These are phyloP conservation scores for Xylaria sp. DNA, from an alignment of 2,329 filamentous ascomycete genomes.

Conservation along the genomic window DNA sequence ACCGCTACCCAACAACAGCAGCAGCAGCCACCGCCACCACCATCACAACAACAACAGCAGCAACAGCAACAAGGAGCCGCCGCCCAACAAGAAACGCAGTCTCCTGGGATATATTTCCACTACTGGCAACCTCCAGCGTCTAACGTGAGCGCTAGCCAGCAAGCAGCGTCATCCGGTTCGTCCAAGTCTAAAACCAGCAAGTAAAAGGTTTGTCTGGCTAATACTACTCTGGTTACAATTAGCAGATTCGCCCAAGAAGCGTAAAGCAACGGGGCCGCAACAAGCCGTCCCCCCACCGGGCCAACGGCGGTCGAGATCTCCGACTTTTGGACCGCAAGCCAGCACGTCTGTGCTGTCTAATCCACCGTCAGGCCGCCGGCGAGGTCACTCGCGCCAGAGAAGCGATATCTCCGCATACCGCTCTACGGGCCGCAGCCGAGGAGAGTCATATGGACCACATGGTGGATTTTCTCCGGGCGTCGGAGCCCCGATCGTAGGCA, in stretches of 20 bases:
- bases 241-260: slow-evolving; percentile 84
- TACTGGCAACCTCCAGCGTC: slow-evolving; percentile 88
- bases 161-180: slow-evolving; percentile 80
- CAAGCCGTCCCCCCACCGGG: slow-evolving; percentile 58
- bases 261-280: slow-evolving; percentile 74
- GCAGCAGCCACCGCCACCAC: slow-evolving; percentile 43
- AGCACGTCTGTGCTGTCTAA: slow-evolving; percentile 61
- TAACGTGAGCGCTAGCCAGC: slow-evolving; percentile 71
- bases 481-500: slow-evolving; percentile 41
- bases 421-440: slow-evolving; percentile 52
- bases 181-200: slow-evolving; percentile 62
- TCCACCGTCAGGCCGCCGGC: slow-evolving; percentile 63
- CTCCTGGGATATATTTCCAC: slow-evolving; percentile 86
- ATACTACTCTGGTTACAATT: slow-evolving; percentile 63
- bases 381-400: slow-evolving; percentile 70
- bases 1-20: slow-evolving; percentile 64
- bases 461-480: slow-evolving; percentile 52
- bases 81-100: slow-evolving; percentile 71
- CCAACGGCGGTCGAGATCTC: slow-evolving; percentile 60
- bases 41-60: slow-evolving; percentile 51
- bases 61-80: slow-evolving; percentile 57
- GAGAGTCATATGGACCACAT: slow-evolving; percentile 49
- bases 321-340: slow-evolving; percentile 64
- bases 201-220: slow-evolving; percentile 55
- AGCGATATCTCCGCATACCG: slow-evolving; percentile 69